Percentiles rank a stretch among this genome's conserved stretches.
Conservation (phyloP, 768 basidiomycete genomes). For the Xerocomus brunneocitrinus region DNA sequence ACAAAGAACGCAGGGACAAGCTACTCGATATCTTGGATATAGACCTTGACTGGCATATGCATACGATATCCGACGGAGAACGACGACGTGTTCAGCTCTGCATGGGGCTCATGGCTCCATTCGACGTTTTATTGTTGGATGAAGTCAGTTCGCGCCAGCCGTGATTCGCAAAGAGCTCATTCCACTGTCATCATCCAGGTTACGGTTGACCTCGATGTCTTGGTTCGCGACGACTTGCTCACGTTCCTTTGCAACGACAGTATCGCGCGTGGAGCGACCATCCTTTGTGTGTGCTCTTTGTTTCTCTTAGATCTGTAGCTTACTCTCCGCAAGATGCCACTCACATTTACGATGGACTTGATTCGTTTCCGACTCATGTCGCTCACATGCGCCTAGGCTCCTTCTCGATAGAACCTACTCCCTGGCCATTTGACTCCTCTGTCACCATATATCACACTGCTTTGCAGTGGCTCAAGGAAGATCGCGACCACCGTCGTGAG, state of each 20-base stretch:
- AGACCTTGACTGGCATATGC: slow-evolving; percentile 96
- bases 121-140: slow-evolving; percentile 90
- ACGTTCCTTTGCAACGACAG: slow-evolving; percentile 83
- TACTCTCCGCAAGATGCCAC: slow-evolving; percentile 66
- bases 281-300: slow-evolving; percentile 58
- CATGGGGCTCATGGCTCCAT: slow-evolving; percentile 92
- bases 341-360: slow-evolving; percentile 93
- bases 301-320: slow-evolving; percentile 3
- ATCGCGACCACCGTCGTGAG: slow-evolving; percentile 59
- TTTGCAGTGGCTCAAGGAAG: slow-evolving; percentile 83
- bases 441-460: slow-evolving; percentile 63
- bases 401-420: slow-evolving; percentile 59
- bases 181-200: slow-evolving; percentile 45
- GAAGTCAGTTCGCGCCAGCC: slow-evolving; percentile 52
- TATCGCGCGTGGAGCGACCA: slow-evolving; percentile 73
- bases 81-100: slow-evolving; percentile 89
- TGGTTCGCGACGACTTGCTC: slow-evolving; percentile 90
- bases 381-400: slow-evolving; percentile 86
- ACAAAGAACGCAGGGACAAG: slow-evolving; percentile 81
- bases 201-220: slow-evolving; percentile 94
- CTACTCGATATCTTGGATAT: slow-evolving; percentile 91
- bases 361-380: slow-evolving; percentile 89
- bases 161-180: background rate
- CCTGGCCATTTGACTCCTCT: slow-evolving; percentile 57
- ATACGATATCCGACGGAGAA: slow-evolving; percentile 94